A percentile compares a stretch with the other conserved stretches of the same genome.
Evolutionary conservation across 345 rosid genomes (phyloP).

Genomic region (Eucalyptus camaldulensis): DNA sequence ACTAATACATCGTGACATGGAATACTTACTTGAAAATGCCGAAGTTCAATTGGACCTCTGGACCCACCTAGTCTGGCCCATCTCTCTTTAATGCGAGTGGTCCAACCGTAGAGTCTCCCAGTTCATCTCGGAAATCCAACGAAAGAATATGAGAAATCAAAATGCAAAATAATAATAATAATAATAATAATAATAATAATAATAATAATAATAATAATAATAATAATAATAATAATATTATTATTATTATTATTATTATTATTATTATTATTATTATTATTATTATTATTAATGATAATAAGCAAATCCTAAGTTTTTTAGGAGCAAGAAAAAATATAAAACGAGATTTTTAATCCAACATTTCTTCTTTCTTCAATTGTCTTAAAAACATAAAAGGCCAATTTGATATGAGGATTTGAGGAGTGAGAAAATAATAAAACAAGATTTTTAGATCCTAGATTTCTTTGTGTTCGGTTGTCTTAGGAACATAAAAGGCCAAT

Average conservation of each 20-base stretch:
- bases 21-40: not conserved
- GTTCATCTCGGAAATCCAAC: not conserved
- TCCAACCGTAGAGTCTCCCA: fast-evolving
- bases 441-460: not conserved
- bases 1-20: not conserved
- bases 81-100: not conserved
- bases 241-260: too few relatives aligned
- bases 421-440: not conserved
- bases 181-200: not conserved
- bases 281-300: not conserved
- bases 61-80: not conserved
- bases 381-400: not conserved
- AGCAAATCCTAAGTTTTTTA: not conserved
- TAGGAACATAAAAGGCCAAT: not conserved
- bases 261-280: too few relatives aligned
- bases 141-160: not conserved
- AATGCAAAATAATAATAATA: not conserved
- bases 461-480: not conserved
- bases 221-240: too few relatives aligned
- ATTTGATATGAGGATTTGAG: not conserved
- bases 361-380: not conserved
- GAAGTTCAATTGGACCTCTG: not conserved
- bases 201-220: too few relatives aligned
- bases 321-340: not conserved
- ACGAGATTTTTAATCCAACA: not conserved